Evolutionary conservation across 2,329 filamentous ascomycete species (phyloP), one percentile per base, ranked within the genome.

Genomic region (Fusarium austroafricanum): DNA sequence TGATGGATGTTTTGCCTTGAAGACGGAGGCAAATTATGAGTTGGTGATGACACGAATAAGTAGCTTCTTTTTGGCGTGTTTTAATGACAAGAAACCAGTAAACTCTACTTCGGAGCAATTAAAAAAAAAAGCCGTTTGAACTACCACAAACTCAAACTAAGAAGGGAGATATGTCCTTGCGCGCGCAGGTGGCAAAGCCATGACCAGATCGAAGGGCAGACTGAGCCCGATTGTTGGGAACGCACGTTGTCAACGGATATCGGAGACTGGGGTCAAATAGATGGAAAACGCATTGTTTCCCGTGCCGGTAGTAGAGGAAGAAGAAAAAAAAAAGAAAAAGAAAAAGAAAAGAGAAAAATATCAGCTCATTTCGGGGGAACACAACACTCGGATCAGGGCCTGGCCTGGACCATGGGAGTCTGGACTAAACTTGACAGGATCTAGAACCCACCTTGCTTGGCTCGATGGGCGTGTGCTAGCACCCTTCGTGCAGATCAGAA

Each of bases 401-500:
- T n/a, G 31, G 35, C 39, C 37, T 51, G 33, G 33, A 35, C 15
- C 18, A 23, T 23, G 21, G 21, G 6, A 37, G 44, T 47, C 44
- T 35, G 47, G 60, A 43, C 51, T 23, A 49, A 38, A 37, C 61
- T 42, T 63, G 51, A 63, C 61, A 64, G 51, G 17, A 49, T 62
- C 58, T 62, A 55, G 59, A 61, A 53, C 10, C 29, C 33, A 5
- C 55, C 40, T 37, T 54, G 35, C 29, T 60, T 23, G 14, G 45
- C 33, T 21, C 65, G 68, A 72, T 73, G 62, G 63, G 33, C 43
- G 56, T 49, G 55, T 61, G 51, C 23, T 14, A 56, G 55, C 54
- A 64, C 67, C 61, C 56, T 68, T 42, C 56, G 38, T 66, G 62
- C 65, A 73, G 71, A 73, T 72, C 65, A 31, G 20, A 54, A 28